Conservation (phyloP, 192 early-diverging fungal species). For the Physocladia obscura region DNA sequence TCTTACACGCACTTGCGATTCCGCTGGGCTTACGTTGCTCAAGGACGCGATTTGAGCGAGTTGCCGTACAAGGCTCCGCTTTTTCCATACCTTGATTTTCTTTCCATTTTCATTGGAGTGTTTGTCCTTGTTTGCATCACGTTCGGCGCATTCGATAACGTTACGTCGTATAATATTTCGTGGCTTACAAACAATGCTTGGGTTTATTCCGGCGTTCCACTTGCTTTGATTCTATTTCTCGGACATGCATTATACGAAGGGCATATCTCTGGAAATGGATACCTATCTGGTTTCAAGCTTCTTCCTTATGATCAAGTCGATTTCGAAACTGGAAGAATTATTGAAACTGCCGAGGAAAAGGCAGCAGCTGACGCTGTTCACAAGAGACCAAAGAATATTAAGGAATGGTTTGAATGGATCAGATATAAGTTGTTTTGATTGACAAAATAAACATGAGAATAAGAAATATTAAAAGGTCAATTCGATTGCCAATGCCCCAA, state of each 20-base stretch:
- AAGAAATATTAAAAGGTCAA: too few species aligned
- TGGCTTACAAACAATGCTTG: slow-evolving; percentile 1
- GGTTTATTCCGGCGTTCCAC: slow-evolving; percentile 20
- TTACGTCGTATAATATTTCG: neutral
- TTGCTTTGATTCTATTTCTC: slow-evolving; percentile 1
- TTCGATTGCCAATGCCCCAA: too few species aligned
- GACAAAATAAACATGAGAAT: too few species aligned
- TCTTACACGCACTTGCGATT: slow-evolving; percentile 39
- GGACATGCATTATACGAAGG: neutral
- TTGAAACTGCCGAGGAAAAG: neutral
- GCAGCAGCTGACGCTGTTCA: neutral
- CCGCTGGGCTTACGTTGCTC: slow-evolving; percentile 28
- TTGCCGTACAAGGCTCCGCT: slow-evolving; percentile 38
- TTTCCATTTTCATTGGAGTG: neutral
- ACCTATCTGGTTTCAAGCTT: neutral
- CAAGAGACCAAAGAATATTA: slow-evolving; percentile 7
- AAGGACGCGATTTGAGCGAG: slow-evolving; percentile 30
- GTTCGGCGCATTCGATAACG: slow-evolving; percentile 6
- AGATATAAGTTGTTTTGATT: slow-evolving; percentile 13
- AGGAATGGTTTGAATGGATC: slow-evolving; percentile 1
- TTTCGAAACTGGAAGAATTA: slow-evolving; percentile 18
- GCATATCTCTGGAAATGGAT: neutral
- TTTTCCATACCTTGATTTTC: slow-evolving; percentile 23
- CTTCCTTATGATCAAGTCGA: slow-evolving; percentile 18
- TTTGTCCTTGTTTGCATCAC: slow-evolving; percentile 12